Evolutionary conservation across 2,329 filamentous ascomycete species (phyloP), one percentile per base, ranked within the genome.

Genomic region (Fusarium denticulatum): DNA sequence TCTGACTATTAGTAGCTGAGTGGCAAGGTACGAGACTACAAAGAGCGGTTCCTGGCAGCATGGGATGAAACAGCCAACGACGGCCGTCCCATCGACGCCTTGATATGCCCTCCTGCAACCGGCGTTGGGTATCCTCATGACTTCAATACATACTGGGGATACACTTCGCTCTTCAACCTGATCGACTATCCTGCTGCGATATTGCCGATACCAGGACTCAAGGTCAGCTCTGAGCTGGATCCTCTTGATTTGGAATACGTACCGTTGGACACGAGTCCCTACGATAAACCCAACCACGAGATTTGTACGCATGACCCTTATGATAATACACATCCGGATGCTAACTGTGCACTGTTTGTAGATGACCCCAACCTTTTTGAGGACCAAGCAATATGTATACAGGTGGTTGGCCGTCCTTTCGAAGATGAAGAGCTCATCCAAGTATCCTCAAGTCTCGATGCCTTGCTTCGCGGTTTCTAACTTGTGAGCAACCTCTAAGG

Each of bases 141-240:
- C 14, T 71, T 61, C n/a, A 63, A 64, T 5, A 47, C 62, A 13
- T 72, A 64, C 40, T 71, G 67, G 67, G 69, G 67, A 43, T 72
- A 71, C 4, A 71, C 59, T 1, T 50, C 47, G 0, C 14, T 72
- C 16, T 68, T 60, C 9, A 72, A 72, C 20, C 15, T 72, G 4
- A 24, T 71, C 7, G 69, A 71, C 24, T 71, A 71, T 16, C 69
- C 69, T 40, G 45, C 63, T 16, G 16, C 32, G 5, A 47, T 69
- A 13, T 10, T 71, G 9, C 68, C 68, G 1, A 13, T 70, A 11
- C 14, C 32, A 0, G 36, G 36, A 1, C 47, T 70, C n/a, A 62
- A 47, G 5, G 24, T 66, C 28, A 43, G 5, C 18, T 7, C 42
- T 8, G 16, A 52, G 11, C 22, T 37, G 3, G 59, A 71, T 43